Evolutionary conservation across 2,329 filamentous ascomycete species (phyloP), one percentile per base, ranked within the genome.

Genomic region (Phyllosticta capitalensis): DNA sequence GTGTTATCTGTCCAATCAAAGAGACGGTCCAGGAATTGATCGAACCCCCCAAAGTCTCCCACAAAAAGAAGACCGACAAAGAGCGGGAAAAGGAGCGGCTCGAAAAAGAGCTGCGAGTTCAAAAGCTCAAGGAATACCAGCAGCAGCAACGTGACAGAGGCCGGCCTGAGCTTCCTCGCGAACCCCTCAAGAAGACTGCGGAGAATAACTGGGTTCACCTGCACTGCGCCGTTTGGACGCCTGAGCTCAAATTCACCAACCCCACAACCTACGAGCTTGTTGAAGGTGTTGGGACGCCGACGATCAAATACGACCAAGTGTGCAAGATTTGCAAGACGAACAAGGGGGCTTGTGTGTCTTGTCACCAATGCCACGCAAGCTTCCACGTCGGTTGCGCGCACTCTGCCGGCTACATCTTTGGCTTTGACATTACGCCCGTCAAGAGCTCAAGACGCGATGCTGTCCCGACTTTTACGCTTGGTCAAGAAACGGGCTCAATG

Each of bases 191-290:
- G 75, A 85, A 90, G 54, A 99, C 94, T 0, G 89, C 88, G 3
- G 91, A 95, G 70, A 97, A 97, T 75, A 97, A 97, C 69, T 99
- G 94, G 94, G 90, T 96, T 17, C 94, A 99, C 71, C 90, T 97
- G 26, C 87, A 88, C 45, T 99, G 94, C 69, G 92, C 94, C 1
- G 79, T 96, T 19, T 97, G 90, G 85, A 92, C 88, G 10, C 86
- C 90, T 0, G 94, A 99, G 73, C 87, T 96, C 67, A 94, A 92
- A 68, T 99, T 96, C 72, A 92, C 89, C 63, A 89, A 89, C 66
- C 88, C 91, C 19, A 85, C 86, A 67, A 84, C 88, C 19, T 77
- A 99, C 33, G 88, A 91, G 65, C 87, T 91, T 30, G 91, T 89
- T 1, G 94, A 99, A 75, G 92, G 92, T 20, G 90, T 99, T 64